Evolutionary conservation across 345 rosid genomes (phyloP), one percentile per base, ranked within the genome.

Genomic region (Mallotus nudiflorus): DNA sequence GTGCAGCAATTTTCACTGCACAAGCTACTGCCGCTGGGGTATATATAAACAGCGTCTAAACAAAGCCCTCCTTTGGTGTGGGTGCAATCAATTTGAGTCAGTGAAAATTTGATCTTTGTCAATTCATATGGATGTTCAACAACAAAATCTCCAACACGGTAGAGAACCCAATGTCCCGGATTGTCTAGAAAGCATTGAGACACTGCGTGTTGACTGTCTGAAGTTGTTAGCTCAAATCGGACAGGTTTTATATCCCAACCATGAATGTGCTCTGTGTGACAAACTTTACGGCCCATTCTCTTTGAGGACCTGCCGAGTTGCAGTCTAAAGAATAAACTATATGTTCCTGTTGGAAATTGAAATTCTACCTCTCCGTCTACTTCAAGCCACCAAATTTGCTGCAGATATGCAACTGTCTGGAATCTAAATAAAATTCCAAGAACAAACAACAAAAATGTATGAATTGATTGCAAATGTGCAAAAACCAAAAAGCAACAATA

Each of bases 51-150:
- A 9, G 58, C 42, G 15, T 75, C 73, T 13, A 35, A 52, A 37
- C 69, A 75, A 7, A 75, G 73, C n/a, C 73, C 78, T 9, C 69
- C 73, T 75, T 75, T 74, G 8, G 73, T 68, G 44, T 74, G 78
- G 19, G 73, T 74, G 40, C 73, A 68, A 46, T 74, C 78, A 20
- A 74, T 74, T 58, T 74, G 73, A 0, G 73, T 74, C 69, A 74
- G 15, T 28, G 78, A 74, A 60, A 74, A 68, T 44, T 54, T 61
- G 52, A 74, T 39, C 65, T 63, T 68, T 16, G 42, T 63, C 6
- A 12, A 19, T 31, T 40, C 46, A 45, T 55, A 53, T 0, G 68
- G 42, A 25, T 14, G 24, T 2, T 54, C 42, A 24, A 74, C 73
- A 15, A 62, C 65, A 8, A 74, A 74, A 52, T 74, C 73, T 29